Conservation (phyloP, 2,329 filamentous ascomycete species). For the Akanthomyces muscarius region DNA sequence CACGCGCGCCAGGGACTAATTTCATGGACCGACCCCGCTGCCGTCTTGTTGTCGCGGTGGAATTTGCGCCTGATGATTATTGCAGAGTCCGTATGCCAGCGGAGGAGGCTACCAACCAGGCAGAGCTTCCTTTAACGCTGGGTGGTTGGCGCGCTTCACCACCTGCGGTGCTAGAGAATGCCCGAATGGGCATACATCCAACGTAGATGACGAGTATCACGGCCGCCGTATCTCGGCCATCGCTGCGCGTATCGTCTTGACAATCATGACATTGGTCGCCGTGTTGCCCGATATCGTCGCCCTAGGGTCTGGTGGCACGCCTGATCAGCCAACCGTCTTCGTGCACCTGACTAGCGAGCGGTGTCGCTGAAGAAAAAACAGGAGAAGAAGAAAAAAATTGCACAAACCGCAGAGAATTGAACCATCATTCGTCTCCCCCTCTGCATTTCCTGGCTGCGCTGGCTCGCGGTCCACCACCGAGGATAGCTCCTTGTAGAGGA, state of each 20-base stretch:
- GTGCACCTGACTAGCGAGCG: too few relatives aligned
- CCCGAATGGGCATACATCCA: too few relatives aligned
- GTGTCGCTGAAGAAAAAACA: not conserved
- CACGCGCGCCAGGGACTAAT: too few relatives aligned
- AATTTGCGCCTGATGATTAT: not conserved
- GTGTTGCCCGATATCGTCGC: slow-evolving; percentile 11
- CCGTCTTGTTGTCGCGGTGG: not conserved
- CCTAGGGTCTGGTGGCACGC: not conserved
- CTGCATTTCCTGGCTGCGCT: not conserved
- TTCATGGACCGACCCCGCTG: not conserved
- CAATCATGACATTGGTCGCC: slow-evolving; percentile 30
- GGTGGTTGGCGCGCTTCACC: too few relatives aligned
- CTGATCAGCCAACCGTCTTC: not conserved
- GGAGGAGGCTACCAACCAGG: too few relatives aligned
- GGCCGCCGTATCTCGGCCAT: slow-evolving; percentile 25
- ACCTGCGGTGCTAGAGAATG: not conserved
- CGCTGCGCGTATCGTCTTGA: slow-evolving; percentile 29
- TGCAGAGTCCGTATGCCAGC: too few relatives aligned
- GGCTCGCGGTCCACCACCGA: slow-evolving; percentile 10
- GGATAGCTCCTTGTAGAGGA: slow-evolving; percentile 11
- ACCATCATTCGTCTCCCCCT: not conserved
- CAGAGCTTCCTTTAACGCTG: too few relatives aligned
- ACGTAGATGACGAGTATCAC: not conserved
- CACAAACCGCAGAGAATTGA: not conserved
- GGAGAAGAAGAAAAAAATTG: not conserved